Percentiles rank a stretch among this genome's conserved stretches.
These are phyloP conservation scores for Coemansia sp. DNA, from an alignment of 192 early-diverging fungal genomes.

Conservation along the genomic window DNA sequence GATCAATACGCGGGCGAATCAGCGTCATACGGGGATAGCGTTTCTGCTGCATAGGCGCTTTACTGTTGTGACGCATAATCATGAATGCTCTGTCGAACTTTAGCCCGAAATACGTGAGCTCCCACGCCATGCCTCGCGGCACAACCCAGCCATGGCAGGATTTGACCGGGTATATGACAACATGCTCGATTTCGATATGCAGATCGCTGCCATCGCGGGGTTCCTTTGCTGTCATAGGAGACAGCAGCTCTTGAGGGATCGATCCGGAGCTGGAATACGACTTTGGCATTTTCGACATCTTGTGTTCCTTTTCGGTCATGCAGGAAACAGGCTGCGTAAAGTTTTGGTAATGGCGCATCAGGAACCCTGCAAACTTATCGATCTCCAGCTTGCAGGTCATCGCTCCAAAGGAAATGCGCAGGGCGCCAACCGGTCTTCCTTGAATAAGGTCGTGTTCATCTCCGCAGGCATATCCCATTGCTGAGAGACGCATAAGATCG, in stretches of 20 bases:
- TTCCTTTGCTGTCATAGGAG: neutral
- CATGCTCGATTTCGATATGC: conserved; percentile 22
- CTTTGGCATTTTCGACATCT: neutral
- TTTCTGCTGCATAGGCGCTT: conserved; percentile 65
- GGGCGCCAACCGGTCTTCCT: conserved; percentile 63
- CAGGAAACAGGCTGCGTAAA: conserved; percentile 7
- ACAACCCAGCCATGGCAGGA: conserved; percentile 65
- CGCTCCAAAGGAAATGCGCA: conserved; percentile 79
- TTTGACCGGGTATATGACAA: conserved; percentile 74
- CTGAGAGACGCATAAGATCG: conserved; percentile 52
- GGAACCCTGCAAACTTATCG: conserved; percentile 58
- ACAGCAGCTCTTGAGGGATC: no score
- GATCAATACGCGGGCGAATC: conserved; percentile 54
- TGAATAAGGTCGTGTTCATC: conserved; percentile 72
- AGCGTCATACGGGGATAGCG: conserved; percentile 61
- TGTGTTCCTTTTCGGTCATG: neutral
- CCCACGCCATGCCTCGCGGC: conserved; percentile 24
- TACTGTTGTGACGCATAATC: conserved; percentile 42
- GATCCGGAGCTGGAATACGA: no score
- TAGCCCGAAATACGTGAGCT: conserved; percentile 35
- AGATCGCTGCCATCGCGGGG: neutral
- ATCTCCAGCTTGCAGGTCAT: conserved; percentile 64
- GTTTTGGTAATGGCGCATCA: conserved; percentile 55
- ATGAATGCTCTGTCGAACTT: conserved; percentile 40
- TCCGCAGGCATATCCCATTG: conserved; percentile 69